Base-by-base conservation (phyloP, 805 yeast genomes). In the Candida odintsovae region DNA sequence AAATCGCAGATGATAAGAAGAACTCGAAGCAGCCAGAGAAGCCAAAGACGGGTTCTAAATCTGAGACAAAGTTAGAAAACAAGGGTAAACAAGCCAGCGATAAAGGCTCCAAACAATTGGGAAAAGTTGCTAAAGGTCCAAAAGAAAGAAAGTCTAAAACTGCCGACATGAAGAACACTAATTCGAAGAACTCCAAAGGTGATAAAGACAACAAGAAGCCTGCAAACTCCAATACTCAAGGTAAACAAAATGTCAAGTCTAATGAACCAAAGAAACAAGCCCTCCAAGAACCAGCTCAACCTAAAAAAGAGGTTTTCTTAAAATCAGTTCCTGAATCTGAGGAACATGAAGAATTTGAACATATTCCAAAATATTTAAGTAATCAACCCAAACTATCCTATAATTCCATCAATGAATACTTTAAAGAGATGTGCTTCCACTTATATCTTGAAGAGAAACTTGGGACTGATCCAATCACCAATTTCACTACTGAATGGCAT, bases 391-490 rank as follows among this genome's bases (percentile, higher is more conserved):
- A 66, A 43, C 63, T 77, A 42, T 63, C 71, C 0, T 82, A 76
- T 54, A 76, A 75, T 11, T 66, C 75, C 25, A 57, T 82, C 53
- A 64, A 69, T 10, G 71, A 72, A 18, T 83, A 84, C 56, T 76
- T 75, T 57, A 66, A 73, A 50, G 82, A 79, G 51, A 76, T 81
- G 68, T 74, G 84, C 45, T 76, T 75, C 61, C 81, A 81, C 44
- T 60, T 83, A 46, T 82, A 79, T 49, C 66, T 81, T 38, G 90
- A 84, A 58, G 86, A 83, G 54, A 72, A 76, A 44, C 64, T 70
- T 22, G 76, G 72, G 23, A 67, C 70, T 16, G 69, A 71, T 9
- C 72, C 77, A 42, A 62, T 73, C 35, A 66, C 72, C 0, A 75
- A 77, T 44, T 72, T 80, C 52, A 63, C 69, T 9, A 66, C 82